Conservation (phyloP, 208 protist genomes). For the Wallacemonas collosoma region DNA sequence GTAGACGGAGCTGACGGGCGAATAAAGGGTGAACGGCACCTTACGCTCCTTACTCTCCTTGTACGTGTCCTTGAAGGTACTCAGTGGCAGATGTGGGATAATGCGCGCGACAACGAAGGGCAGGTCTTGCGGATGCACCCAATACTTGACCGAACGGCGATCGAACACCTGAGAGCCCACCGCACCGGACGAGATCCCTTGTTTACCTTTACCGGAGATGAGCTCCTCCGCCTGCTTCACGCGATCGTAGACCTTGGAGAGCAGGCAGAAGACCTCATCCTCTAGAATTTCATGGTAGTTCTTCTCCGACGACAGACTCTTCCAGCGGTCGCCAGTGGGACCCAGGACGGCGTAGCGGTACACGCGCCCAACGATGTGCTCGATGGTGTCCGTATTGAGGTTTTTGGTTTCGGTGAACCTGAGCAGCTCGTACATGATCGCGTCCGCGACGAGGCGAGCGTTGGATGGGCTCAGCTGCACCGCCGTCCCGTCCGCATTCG, state of each 20-base stretch:
- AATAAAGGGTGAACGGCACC: slow-evolving; percentile 72
- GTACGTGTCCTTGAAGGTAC: slow-evolving; percentile 88
- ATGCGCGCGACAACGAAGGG: slow-evolving; percentile 90
- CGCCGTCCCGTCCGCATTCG: slow-evolving; percentile 12
- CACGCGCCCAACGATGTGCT: slow-evolving; percentile 86
- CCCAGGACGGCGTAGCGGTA: slow-evolving; percentile 87
- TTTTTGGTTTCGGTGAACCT: slow-evolving; percentile 86
- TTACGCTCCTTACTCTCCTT: slow-evolving; percentile 50
- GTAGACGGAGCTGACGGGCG: slow-evolving; percentile 87
- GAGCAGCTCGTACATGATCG: slow-evolving; percentile 77
- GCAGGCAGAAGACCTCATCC: slow-evolving; percentile 73
- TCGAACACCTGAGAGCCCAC: slow-evolving; percentile 89
- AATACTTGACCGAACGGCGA: slow-evolving; percentile 88
- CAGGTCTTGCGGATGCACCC: slow-evolving; percentile 87
- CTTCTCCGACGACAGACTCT: slow-evolving; percentile 64
- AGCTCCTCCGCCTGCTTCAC: slow-evolving; percentile 70
- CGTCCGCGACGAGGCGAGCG: slow-evolving; percentile 67
- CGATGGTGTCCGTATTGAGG: slow-evolving; percentile 85
- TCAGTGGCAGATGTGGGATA: slow-evolving; percentile 83
- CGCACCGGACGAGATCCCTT: slow-evolving; percentile 50
- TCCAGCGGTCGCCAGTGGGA: slow-evolving; percentile 80
- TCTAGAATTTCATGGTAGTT: slow-evolving; percentile 63
- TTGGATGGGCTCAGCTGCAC: slow-evolving; percentile 48
- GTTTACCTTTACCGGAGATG: slow-evolving; percentile 58
- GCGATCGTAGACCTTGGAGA: slow-evolving; percentile 79